phyloP scores from a whole-genome alignment of 176 grass and related monocot genomes.

The Pontederia paniculata region DNA sequence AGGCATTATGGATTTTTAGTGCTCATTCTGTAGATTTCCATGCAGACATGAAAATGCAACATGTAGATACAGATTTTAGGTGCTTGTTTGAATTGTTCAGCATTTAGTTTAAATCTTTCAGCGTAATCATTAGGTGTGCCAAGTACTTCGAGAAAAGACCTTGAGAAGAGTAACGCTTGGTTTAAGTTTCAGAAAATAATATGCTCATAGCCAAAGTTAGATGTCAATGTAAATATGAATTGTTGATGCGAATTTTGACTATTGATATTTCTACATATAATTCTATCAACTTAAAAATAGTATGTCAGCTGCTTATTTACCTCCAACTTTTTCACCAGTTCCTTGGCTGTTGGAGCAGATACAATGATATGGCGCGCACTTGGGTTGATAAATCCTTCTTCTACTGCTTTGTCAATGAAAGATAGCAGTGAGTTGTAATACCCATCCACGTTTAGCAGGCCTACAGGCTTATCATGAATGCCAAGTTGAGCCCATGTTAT shows the following conservation, averaged over 20 bases:
- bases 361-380: constrained; percentile 88
- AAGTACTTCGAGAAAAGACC: no score
- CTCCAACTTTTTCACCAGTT: constrained; percentile 97
- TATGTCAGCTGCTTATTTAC: constrained; percentile 11
- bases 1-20: background rate
- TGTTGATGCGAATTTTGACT: no score
- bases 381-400: constrained; percentile 92
- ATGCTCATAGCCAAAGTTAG: no score
- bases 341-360: constrained; percentile 70
- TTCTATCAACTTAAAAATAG: no score
- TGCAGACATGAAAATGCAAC: background rate
- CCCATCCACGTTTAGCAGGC: constrained; percentile 94
- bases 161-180: no score
- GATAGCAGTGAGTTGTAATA: constrained; percentile 97
- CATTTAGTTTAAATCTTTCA: no score
- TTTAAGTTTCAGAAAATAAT: no score
- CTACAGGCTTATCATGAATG: constrained; percentile 99
- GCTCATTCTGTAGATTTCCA: background rate
- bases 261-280: no score
- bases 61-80: no score
- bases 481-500: constrained; percentile 98
- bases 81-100: no score
- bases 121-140: no score
- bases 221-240: no score
- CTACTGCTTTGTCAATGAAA: constrained; percentile 99